Evolutionary conservation across 768 basidiomycete genomes (phyloP), one percentile per base, ranked within the genome.

Genomic region (Hydnum rufescens): DNA sequence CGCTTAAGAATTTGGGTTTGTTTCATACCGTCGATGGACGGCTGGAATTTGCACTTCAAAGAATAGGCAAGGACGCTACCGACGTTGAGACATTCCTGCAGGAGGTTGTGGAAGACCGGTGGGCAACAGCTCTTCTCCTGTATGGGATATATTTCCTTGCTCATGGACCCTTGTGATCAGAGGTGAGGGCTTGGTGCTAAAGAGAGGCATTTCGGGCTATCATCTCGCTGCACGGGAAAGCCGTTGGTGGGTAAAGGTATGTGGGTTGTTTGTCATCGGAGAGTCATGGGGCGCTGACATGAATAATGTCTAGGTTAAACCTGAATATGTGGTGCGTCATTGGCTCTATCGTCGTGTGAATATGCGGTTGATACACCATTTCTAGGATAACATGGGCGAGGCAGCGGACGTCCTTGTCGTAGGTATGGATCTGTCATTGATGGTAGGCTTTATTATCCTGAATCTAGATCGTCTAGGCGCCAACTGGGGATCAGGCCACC

Each of bases 121-220:
- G 19, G 42, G 66, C 57, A 54, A 4, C 34, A 39, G 29, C 13
- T 22, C 39, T 44, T 16, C 0, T 32, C 4, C 1, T 2, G 18
- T 22, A 26, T 2, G 31, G 4, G 3, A 32, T 18, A 19, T 18
- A 34, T n/a, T n/a, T n/a, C 13, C 18, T 23, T 8, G 28, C 28
- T 23, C 34, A 22, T 26, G 19, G 42, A 19, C 36, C 8, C 47
- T 43, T 48, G 48, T 48, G n/a, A n/a, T 5, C 19, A 77, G 87
- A 52, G 95, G 95, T 3, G 95, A 97, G 64, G 95, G 95, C 0
- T 68, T 99, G 8, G 82, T 97, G 4, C 73, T 97, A 54, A 99
- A 99, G 64, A 81, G 89, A 58, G 80, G 80, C 0, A 66, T 74
- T 23, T 76, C 82, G 0, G 73, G 78, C 55, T 99, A 99, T 64